Percentiles rank a stretch among this genome's conserved stretches.
These are phyloP conservation scores for Botryobasidium botryosum DNA, from an alignment of 768 basidiomycete genomes.

Conservation along the genomic window DNA sequence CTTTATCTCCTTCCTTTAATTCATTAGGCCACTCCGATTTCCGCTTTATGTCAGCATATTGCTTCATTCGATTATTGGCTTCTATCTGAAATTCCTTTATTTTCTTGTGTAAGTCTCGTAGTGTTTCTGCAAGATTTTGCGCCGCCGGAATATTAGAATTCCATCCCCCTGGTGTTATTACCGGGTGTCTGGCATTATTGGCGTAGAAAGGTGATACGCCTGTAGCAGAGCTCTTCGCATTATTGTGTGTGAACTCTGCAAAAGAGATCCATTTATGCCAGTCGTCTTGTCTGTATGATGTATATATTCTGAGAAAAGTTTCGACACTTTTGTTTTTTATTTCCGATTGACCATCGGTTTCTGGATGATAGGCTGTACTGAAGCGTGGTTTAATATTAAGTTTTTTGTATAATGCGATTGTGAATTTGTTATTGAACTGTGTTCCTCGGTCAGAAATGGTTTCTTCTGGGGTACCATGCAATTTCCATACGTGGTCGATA, in stretches of 20 bases:
- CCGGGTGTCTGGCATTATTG: slow-evolving; percentile 2
- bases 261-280: neutral
- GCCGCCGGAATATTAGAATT: neutral
- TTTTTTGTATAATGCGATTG: neutral
- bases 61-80: neutral
- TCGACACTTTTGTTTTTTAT: neutral
- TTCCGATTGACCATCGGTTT: slow-evolving; percentile 7
- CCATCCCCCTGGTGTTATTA: neutral
- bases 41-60: neutral
- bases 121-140: neutral
- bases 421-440: neutral
- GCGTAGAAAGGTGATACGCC: slow-evolving; percentile 1
- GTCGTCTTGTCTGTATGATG: neutral
- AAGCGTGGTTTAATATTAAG: slow-evolving; percentile 1
- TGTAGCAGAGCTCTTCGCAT: neutral
- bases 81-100: neutral
- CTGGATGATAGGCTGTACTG: neutral
- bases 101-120: neutral
- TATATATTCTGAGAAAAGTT: slow-evolving; percentile 2
- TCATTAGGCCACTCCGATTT: neutral
- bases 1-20: slow-evolving; percentile 3
- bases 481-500: neutral
- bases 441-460: no score
- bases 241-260: slow-evolving; percentile 5
- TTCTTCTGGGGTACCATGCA: neutral